Evolutionary conservation across 352 stramenopile genomes (phyloP), one percentile per base, ranked within the genome.

Genomic region (Phytopythium mirpurense): DNA sequence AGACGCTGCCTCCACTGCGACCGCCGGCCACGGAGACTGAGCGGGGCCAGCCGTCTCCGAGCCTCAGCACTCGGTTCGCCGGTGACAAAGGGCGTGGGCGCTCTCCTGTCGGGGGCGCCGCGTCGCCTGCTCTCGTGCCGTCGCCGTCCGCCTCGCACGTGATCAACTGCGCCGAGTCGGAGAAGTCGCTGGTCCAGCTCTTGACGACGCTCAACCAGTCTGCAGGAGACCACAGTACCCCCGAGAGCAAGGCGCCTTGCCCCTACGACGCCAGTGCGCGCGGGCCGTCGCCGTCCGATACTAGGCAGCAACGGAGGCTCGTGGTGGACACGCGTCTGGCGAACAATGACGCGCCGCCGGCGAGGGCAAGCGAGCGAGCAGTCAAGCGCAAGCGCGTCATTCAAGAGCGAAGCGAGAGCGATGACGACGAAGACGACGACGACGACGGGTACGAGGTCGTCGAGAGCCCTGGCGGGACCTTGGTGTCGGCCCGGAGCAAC

Each of bases 151-250:
- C 76, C 2, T 60, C 65, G 0, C 72, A 76, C 38, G 72, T 86
- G 32, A 41, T 89, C 48, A 85, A 87, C 60, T 89, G 76, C 43
- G 64, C 60, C 5, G 74, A 86, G 49, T 90, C 79, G 38, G 74
- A 87, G 45, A 83, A 87, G 24, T 88, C 80, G 34, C 49, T 90
- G 18, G 80, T 88, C 19, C 54, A 70, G 18, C 52, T 87, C 26
- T 53, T 90, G 31, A 86, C 65, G 40, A 78, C 77, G 38, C 47
- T 90, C 44, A 82, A 86, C 42, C 73, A 85, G 48, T 49, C 40
- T 23, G 47, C 53, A 14, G 59, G 57, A 5, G 40, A 36, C 10
- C 56, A 35, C 16, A 18, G 21, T 9, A 37, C 50, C 7, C 34
- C 26, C 14, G 54, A 35, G 26, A 44, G 12, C 31, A 52, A 52